phyloP scores from a whole-genome alignment of 2,329 filamentous ascomycete genomes.

The Talaromyces sp. region DNA sequence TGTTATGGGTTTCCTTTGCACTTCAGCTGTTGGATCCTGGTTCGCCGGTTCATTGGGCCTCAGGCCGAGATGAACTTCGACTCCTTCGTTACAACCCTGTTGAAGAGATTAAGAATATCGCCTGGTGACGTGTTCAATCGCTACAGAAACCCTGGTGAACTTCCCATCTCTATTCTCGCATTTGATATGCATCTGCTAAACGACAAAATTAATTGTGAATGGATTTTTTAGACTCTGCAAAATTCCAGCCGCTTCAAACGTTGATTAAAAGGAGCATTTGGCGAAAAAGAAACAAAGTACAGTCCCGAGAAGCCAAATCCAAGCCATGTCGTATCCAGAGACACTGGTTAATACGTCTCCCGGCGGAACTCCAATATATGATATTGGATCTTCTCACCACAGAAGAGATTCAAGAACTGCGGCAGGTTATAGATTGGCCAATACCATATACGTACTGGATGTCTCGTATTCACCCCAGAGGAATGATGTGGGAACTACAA shows the following conservation, averaged over 20 bases:
- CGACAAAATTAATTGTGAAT: not conserved
- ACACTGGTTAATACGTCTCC: not conserved
- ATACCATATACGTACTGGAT: not conserved
- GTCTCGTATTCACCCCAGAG: not conserved
- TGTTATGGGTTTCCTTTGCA: not conserved
- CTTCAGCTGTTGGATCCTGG: not conserved
- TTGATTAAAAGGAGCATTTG: not conserved
- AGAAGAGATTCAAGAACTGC: not conserved
- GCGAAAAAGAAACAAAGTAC: not conserved
- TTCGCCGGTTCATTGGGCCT: not conserved
- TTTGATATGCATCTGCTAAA: not conserved
- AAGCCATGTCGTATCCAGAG: not conserved
- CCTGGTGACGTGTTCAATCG: not conserved
- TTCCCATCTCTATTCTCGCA: not conserved
- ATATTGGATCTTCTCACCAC: not conserved
- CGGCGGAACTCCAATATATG: not conserved
- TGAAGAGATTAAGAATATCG: not conserved
- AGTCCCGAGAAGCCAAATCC: not conserved
- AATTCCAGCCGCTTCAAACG: not conserved
- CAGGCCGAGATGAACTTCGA: not conserved
- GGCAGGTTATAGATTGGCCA: not conserved
- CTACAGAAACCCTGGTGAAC: not conserved
- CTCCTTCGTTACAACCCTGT: not conserved
- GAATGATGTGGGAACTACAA: not conserved
- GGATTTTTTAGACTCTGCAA: not conserved